Conservation (phyloP, 306 rosid genomes). For the Rosa chinensis region DNA sequence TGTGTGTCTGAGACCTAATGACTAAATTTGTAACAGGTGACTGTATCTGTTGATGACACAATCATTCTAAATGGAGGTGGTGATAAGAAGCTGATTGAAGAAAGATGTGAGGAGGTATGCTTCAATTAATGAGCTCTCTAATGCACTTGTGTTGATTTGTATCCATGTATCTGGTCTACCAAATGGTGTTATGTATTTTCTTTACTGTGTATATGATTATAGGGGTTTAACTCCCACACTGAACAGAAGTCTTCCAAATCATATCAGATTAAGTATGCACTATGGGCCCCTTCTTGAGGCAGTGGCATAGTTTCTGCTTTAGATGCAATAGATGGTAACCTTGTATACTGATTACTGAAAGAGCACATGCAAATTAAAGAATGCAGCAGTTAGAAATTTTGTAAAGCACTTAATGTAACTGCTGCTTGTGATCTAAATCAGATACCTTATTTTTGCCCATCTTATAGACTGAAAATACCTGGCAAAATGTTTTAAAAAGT, state of each 20-base stretch:
- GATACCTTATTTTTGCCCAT: background rate
- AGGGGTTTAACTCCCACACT: background rate
- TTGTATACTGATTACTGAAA: background rate
- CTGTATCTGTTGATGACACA: constrained; percentile 82
- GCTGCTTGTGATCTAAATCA: background rate
- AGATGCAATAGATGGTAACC: background rate
- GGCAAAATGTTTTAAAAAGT: background rate
- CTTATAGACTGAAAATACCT: background rate
- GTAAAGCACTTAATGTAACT: background rate
- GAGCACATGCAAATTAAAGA: background rate
- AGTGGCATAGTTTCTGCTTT: background rate
- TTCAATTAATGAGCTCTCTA: background rate
- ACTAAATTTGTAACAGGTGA: constrained; percentile 53
- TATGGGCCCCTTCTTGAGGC: background rate
- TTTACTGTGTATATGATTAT: background rate
- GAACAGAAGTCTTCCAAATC: background rate
- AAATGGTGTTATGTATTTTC: background rate
- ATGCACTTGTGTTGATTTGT: background rate
- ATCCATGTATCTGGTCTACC: background rate
- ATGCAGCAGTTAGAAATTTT: background rate
- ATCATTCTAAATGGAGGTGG: constrained; percentile 92
- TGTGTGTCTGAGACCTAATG: constrained; percentile 13
- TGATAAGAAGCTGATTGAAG: constrained; percentile 87
- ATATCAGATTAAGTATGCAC: background rate
- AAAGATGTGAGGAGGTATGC: constrained; percentile 82